phyloP scores from a whole-genome alignment of 768 basidiomycete species.

The Pleurotus platypus region DNA sequence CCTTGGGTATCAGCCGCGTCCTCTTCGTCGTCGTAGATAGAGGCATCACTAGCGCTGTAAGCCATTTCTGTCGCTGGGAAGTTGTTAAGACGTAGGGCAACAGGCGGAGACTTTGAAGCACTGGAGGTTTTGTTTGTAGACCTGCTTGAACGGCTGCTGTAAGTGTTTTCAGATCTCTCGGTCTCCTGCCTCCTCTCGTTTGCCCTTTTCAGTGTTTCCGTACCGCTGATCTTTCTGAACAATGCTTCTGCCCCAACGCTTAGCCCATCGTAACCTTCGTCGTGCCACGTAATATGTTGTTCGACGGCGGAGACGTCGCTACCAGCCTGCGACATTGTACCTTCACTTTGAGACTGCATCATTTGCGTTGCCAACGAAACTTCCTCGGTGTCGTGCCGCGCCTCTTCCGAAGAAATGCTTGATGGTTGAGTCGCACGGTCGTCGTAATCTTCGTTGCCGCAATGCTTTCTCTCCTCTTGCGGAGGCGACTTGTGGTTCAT shows the following conservation, averaged over 20 bases:
- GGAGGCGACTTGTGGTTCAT: not conserved
- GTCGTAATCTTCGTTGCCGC: not conserved
- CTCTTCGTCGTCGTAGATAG: not conserved
- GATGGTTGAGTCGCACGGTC: too few species aligned
- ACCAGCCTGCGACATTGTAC: conserved; percentile 33
- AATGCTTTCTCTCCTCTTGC: not conserved
- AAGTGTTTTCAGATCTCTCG: not conserved
- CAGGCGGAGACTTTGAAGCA: not conserved
- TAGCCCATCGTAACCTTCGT: conserved; percentile 30
- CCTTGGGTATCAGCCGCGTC: too few species aligned
- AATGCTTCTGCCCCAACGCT: conserved; percentile 48
- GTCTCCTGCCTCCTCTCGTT: not conserved
- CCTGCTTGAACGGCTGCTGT: not conserved
- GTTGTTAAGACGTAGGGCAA: too few species aligned
- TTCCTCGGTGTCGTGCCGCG: conserved; percentile 17
- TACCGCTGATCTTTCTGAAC: conserved; percentile 35
- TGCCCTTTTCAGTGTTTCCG: conserved; percentile 8
- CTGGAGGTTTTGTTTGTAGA: not conserved
- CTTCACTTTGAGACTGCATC: conserved; percentile 6
- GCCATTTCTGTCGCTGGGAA: not conserved
- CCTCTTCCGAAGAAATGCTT: too few species aligned
- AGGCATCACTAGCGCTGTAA: not conserved
- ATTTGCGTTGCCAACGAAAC: conserved; percentile 13
- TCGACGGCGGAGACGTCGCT: conserved; percentile 45
- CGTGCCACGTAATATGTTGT: conserved; percentile 35